A percentile compares a stretch with the other conserved stretches of the same genome.
Conservation (phyloP, 352 stramenopile genomes). For the Thalassiosira hispida region DNA sequence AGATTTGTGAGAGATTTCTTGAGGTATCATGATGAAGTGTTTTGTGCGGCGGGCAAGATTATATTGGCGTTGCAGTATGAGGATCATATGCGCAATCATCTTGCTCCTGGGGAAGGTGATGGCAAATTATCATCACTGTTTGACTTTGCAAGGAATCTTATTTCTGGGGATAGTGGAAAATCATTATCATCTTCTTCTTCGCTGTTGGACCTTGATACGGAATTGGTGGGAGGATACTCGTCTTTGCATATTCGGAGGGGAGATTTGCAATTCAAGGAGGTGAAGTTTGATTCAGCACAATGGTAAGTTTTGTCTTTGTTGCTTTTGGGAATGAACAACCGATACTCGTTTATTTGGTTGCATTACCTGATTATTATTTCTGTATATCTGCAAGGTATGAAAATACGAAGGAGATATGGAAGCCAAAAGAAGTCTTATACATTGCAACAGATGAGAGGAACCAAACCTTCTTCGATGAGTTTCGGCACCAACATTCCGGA, state of each 20-base stretch:
- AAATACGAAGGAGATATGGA: slow-evolving; percentile 78
- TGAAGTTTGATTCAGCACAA: slow-evolving; percentile 77
- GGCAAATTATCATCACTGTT: too few species aligned
- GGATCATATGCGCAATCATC: slow-evolving; percentile 31
- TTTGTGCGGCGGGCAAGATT: slow-evolving; percentile 81
- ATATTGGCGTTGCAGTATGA: slow-evolving; percentile 73
- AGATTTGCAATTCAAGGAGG: slow-evolving; percentile 85
- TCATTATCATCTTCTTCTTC: not conserved
- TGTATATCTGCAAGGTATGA: slow-evolving; percentile 58
- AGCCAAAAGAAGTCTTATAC: slow-evolving; percentile 78
- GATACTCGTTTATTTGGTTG: slow-evolving; percentile 18
- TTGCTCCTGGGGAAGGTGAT: not conserved
- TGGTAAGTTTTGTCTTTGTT: slow-evolving; percentile 39
- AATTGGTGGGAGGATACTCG: slow-evolving; percentile 64
- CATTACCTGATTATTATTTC: slow-evolving; percentile 23
- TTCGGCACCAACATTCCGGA: slow-evolving; percentile 65
- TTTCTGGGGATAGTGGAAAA: too few species aligned
- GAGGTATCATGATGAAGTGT: slow-evolving; percentile 85
- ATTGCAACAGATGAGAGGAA: slow-evolving; percentile 86
- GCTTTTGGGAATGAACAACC: not conserved
- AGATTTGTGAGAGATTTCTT: slow-evolving; percentile 84
- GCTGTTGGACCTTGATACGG: slow-evolving; percentile 25
- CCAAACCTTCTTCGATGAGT: slow-evolving; percentile 84
- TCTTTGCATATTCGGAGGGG: slow-evolving; percentile 85
- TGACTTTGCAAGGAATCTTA: too few species aligned